Conservation (phyloP, 129 eudicot genomes). For the carrot (Daucus carota) region DH1_v3.0 NC_030388.2:1184501-1185000, state of each 20-base stretch:
- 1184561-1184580: background rate
- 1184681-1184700: background rate
- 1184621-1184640: conserved; percentile 14
- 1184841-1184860: too few species aligned
- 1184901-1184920: conserved; percentile 14
- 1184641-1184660: conserved; percentile 11
- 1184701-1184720: background rate
- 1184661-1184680: conserved; percentile 13
- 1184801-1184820: too few species aligned
- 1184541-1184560: background rate
- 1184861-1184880: conserved; percentile 1
- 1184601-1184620: background rate
- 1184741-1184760: too few species aligned
- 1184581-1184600: background rate
- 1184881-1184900: conserved; percentile 14
- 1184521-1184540: too few species aligned
- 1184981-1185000: conserved; percentile 17
- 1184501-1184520: too few species aligned
- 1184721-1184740: too few species aligned
- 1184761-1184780: too few species aligned
- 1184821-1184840: too few species aligned
- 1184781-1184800: too few species aligned
- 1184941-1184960: conserved; percentile 20
- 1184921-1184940: conserved; percentile 20
- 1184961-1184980: conserved; percentile 20